Evolutionary conservation across 139 green algal species (phyloP).

Genomic region (Coccomyxa sp.): DNA sequence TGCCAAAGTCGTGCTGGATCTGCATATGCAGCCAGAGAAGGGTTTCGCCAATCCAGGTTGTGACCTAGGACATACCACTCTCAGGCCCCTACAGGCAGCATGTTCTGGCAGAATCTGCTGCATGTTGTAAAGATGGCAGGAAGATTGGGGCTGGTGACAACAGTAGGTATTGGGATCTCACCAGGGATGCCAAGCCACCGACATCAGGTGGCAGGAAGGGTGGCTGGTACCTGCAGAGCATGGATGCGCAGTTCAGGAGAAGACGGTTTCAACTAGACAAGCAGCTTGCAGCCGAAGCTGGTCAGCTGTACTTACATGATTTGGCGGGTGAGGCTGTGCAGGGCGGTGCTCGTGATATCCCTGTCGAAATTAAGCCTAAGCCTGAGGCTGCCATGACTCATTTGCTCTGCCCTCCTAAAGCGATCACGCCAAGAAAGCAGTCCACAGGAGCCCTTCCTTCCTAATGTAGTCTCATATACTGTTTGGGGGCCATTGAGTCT

Average conservation of each 20-base stretch:
- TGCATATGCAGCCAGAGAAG: too few relatives aligned
- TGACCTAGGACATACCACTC: not conserved
- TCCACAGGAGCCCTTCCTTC: not conserved
- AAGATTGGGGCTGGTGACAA: not conserved
- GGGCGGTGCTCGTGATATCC: too few relatives aligned
- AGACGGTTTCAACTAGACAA: too few relatives aligned
- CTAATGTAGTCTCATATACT: too few relatives aligned
- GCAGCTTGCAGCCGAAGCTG: too few relatives aligned
- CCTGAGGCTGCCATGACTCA: not conserved
- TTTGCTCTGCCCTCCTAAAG: not conserved
- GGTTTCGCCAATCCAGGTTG: too few relatives aligned
- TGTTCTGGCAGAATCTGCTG: not conserved
- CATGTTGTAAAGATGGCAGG: not conserved
- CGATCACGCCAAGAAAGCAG: not conserved
- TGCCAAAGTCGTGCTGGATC: not conserved
- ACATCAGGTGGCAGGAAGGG: too few relatives aligned
- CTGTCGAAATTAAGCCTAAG: not conserved
- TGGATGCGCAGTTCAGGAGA: too few relatives aligned
- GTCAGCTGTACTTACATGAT: too few relatives aligned
- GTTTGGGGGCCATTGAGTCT: not conserved
- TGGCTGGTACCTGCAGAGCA: too few relatives aligned
- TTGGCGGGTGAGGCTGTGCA: too few relatives aligned
- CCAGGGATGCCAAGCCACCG: not conserved
- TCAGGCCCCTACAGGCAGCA: not conserved
- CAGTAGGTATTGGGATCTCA: not conserved